Evolutionary conservation across 352 stramenopile species (phyloP), one percentile per base, ranked within the genome.

Genomic region (Paralagenidium karlingii): DNA sequence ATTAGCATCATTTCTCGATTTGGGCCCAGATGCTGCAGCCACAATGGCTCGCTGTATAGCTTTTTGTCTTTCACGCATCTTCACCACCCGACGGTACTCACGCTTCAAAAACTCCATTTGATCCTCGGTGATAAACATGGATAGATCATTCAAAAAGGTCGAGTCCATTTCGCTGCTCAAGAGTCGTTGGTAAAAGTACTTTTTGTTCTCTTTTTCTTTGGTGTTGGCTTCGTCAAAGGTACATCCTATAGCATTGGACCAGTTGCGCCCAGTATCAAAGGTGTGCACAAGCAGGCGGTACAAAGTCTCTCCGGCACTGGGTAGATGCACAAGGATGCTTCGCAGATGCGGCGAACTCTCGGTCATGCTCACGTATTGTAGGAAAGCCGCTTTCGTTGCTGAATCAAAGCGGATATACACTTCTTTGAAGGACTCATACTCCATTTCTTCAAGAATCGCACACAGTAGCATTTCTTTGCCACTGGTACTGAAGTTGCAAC

Each of bases 381-480:
- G 33, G 38, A 82, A 80, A 8, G 63, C 60, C 30, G 65, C 63
- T 33, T 81, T 82, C 0, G 53, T 66, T 16, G 74, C 59, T 1
- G 49, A 41, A 24, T 78, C 66, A 21, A 85, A 85, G 27, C 65
- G 58, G 29, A 74, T 68, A 32, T 71, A 85, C 18, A 82, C 54
- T 24, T 82, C 66, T 31, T 53, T 58, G 43, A 85, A 85, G 31
- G 68, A 81, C n/a, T 76, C 67, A 2, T 54, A 43, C 7, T 85
- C 71, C 8, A 85, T 42, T 20, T 70, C 51, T 24, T 80, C 63
- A 11, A 82, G 45, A 20, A 85, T 75, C 20, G 71, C 61, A 27
- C 67, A 82, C 13, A 85, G 24, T 7, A 82, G 65, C 71, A 85
- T 85, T 27, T 85, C 68, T 18, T 68, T 74, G 5, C 71, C 71